Conservation (phyloP, 805 yeast species). For the Yueomyces sinensis region DNA sequence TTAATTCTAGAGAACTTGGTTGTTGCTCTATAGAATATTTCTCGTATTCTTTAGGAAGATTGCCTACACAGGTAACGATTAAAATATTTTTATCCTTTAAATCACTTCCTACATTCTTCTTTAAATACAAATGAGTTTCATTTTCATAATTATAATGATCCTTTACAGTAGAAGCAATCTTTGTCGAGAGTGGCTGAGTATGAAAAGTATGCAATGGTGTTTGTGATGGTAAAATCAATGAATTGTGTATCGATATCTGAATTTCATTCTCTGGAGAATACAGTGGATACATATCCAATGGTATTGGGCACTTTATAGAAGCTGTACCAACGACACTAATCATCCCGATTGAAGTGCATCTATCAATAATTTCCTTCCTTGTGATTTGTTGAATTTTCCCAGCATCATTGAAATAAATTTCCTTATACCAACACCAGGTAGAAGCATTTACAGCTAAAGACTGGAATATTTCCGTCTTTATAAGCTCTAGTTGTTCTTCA, state of each 20-base stretch:
- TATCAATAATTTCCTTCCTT: not conserved
- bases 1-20: slow-evolving; percentile 17
- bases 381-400: too few relatives aligned
- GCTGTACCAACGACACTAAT: slow-evolving; percentile 19
- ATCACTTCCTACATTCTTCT: slow-evolving; percentile 8
- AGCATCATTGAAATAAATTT: too few relatives aligned
- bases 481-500: slow-evolving; percentile 12
- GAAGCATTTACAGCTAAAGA: slow-evolving; percentile 9
- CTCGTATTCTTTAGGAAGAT: slow-evolving; percentile 22
- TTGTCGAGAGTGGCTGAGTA: slow-evolving; percentile 22
- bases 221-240: slow-evolving; percentile 20
- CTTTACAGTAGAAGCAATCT: slow-evolving; percentile 23
- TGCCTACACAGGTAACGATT: slow-evolving; percentile 20
- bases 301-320: slow-evolving; percentile 18
- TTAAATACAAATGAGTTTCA: slow-evolving; percentile 27
- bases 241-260: slow-evolving; percentile 14
- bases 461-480: slow-evolving; percentile 16
- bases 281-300: slow-evolving; percentile 13
- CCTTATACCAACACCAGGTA: slow-evolving; percentile 24
- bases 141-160: slow-evolving; percentile 26
- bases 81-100: slow-evolving; percentile 14
- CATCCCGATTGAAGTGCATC: slow-evolving; percentile 7
- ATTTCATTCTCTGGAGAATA: slow-evolving; percentile 6
- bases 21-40: slow-evolving; percentile 16
- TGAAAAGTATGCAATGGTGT: slow-evolving; percentile 19